Base-by-base conservation (phyloP, 192 early-diverging fungal genomes). In the Coemansia sp. region DNA sequence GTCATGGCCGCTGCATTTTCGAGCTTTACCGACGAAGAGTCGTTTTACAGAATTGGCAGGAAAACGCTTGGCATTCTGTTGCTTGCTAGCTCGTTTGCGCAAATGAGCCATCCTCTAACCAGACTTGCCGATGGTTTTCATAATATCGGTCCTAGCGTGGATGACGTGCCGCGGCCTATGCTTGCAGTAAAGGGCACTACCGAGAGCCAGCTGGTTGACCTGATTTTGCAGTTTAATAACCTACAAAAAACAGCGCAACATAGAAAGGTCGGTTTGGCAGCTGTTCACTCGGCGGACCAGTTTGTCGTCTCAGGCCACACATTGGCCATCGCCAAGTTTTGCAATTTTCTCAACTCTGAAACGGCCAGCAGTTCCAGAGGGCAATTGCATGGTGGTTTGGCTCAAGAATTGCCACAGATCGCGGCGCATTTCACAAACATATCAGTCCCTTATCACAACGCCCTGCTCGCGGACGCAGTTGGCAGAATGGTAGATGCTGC, bases 361-460 rank as follows among this genome's bases (percentile, higher is more conserved):
- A 54, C 53, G 3, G 60, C 60, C n/a, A 1, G 26, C 50, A 11
- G 36, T 37, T 1, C 22, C 48, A 19, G 28, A 53, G 3, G 58
- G 66, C 26, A 89, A 94, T 64, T 82, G 82, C 37, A 82, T 84
- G 40, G 69, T 94, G 19, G 89, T 89, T 82, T n/a, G 82, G 86
- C n/a, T n/a, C n/a, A n/a, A n/a, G n/a, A n/a, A n/a, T n/a, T n/a
- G n/a, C n/a, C n/a, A n/a, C n/a, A n/a, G n/a, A n/a, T n/a, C n/a
- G n/a, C n/a, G n/a, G n/a, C n/a, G n/a, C 82, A 87, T 42, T 93
- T 90, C 72, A 72, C 92, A 46, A 83, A 87, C 13, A 90, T 93
- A 36, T 81, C 90, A 20, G 91, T 79, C 40, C 93, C 94, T 20
- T 97, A 92, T 82, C 72, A 75, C 17, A 64, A 59, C 35, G 10